A percentile compares a stretch with the other conserved stretches of the same genome.
Evolutionary conservation across 768 basidiomycete species (phyloP).

Genomic region (Rhodotorula sphaerocarpa): DNA sequence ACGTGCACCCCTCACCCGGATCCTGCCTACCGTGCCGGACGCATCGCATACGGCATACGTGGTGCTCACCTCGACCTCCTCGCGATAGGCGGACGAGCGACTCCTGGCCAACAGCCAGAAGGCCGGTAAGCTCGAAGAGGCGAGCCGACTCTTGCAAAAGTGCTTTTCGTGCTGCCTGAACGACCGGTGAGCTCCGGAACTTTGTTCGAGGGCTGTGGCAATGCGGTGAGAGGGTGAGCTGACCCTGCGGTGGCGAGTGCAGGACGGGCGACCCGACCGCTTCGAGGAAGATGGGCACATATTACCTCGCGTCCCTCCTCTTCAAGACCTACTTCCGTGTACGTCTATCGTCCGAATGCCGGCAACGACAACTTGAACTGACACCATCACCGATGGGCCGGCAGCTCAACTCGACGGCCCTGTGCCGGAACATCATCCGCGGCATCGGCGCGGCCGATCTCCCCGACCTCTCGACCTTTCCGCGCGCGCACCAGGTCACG

Average conservation of each 20-base stretch:
- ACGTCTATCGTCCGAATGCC: slow-evolving; percentile 42
- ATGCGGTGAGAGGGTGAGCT: background rate
- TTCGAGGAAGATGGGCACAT: slow-evolving; percentile 82
- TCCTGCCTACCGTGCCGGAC: too few relatives aligned
- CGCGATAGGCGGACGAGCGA: slow-evolving; percentile 31
- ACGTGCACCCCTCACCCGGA: too few relatives aligned
- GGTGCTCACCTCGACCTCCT: too few relatives aligned
- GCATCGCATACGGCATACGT: too few relatives aligned
- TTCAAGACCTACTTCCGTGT: slow-evolving; percentile 92
- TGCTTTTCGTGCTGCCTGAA: slow-evolving; percentile 58
- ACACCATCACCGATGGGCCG: too few relatives aligned
- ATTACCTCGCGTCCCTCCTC: slow-evolving; percentile 81
- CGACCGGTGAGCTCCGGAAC: slow-evolving; percentile 53
- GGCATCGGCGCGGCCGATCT: slow-evolving; percentile 81
- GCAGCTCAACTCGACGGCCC: slow-evolving; percentile 80
- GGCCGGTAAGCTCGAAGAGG: slow-evolving; percentile 36
- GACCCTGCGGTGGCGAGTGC: too few relatives aligned
- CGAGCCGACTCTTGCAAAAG: slow-evolving; percentile 33
- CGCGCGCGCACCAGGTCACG: slow-evolving; percentile 61
- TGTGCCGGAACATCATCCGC: slow-evolving; percentile 83
- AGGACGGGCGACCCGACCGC: slow-evolving; percentile 47
- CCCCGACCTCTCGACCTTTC: slow-evolving; percentile 65
- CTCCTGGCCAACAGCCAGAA: slow-evolving; percentile 17
- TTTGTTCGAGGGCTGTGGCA: too few relatives aligned
- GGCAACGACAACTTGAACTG: too few relatives aligned